Conservation (phyloP, 106 monocot species). For the Cymbidium sinense region DNA sequence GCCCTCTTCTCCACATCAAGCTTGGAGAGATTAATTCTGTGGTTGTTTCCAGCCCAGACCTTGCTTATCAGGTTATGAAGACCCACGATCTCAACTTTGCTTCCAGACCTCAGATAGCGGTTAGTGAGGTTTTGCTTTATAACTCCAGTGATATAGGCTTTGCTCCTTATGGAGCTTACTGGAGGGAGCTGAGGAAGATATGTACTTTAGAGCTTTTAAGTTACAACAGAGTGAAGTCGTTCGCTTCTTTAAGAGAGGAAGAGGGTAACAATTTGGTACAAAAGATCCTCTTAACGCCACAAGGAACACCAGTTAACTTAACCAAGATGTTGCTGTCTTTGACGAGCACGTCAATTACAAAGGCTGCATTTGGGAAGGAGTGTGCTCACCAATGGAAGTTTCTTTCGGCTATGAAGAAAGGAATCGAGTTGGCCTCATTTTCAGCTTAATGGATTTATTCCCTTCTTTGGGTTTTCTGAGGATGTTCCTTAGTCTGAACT, state of each 20-base stretch:
- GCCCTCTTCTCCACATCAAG: conserved; percentile 17
- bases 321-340: not conserved
- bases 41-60: conserved; percentile 1
- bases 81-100: conserved; percentile 17
- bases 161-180: not conserved
- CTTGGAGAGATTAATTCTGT: conserved; percentile 13
- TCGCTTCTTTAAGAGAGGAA: not conserved
- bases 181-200: conserved; percentile 1
- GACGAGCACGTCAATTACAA: not conserved
- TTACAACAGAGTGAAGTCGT: conserved; percentile 1
- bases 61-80: conserved; percentile 14
- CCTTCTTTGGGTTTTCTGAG: conserved; percentile 1
- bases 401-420: not conserved
- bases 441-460: conserved; percentile 11
- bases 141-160: not conserved
- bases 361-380: conserved; percentile 3
- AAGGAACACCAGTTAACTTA: not conserved
- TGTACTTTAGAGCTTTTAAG: not conserved
- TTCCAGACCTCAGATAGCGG: not conserved
- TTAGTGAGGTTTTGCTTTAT: not conserved
- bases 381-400: not conserved
- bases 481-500: not conserved
- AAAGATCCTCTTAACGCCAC: not conserved
- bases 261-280: not conserved
- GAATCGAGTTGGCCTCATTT: not conserved